Evolutionary conservation across 1,284 basidiomycete genomes (phyloP).

Genomic region (Ustilago trichophora): DNA sequence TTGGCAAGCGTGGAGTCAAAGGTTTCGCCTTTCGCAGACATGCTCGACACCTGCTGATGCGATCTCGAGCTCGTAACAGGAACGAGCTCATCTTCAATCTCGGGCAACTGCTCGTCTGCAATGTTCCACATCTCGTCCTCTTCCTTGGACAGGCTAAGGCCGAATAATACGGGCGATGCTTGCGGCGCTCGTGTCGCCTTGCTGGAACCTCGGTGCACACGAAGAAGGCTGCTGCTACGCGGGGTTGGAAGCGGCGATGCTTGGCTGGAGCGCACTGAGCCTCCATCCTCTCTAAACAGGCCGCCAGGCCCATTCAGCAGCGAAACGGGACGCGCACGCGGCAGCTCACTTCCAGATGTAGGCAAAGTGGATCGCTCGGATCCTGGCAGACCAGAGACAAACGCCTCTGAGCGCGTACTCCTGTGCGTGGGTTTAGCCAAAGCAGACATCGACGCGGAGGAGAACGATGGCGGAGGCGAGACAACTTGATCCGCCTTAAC

Average conservation of each 20-base stretch:
- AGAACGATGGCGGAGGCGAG: constrained; percentile 14
- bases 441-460: constrained; percentile 7
- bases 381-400: constrained; percentile 19
- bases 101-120: constrained; percentile 44
- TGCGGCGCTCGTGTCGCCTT: too few relatives aligned
- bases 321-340: constrained; percentile 36
- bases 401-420: constrained; percentile 27
- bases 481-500: not conserved
- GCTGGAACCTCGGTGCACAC: constrained; percentile 7
- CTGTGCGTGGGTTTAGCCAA: constrained; percentile 22
- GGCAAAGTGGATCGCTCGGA: constrained; percentile 19
- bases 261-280: constrained; percentile 21
- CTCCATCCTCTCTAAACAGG: constrained; percentile 23
- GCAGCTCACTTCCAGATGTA: constrained; percentile 24
- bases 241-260: constrained; percentile 32
- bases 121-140: constrained; percentile 42
- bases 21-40: not conserved
- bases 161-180: constrained; percentile 33
- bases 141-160: constrained; percentile 29
- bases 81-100: constrained; percentile 29
- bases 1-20: constrained; percentile 9
- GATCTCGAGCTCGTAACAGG: not conserved
- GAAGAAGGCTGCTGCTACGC: constrained; percentile 35
- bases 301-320: constrained; percentile 38
- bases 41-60: not conserved